Evolutionary conservation across 2,329 filamentous ascomycete species (phyloP).

Genomic region (Penicillium griseofulvum): DNA sequence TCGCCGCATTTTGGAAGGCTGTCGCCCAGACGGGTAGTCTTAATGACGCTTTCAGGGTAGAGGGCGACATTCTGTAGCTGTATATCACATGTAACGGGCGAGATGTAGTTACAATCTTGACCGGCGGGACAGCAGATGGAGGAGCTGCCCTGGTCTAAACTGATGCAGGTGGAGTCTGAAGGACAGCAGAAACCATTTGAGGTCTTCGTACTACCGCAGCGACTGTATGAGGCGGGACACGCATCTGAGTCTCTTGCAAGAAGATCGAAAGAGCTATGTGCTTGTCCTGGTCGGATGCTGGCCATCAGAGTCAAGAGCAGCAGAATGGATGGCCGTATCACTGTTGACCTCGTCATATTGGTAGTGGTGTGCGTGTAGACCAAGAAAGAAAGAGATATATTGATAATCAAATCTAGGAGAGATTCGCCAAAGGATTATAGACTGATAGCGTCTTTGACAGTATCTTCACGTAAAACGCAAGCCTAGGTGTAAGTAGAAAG

Average conservation of each 20-base stretch:
- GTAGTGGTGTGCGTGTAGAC: not conserved
- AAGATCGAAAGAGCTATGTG: constrained; percentile 17
- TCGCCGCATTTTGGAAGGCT: constrained; percentile 43
- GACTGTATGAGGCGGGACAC: constrained; percentile 35
- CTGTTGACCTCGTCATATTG: constrained; percentile 18
- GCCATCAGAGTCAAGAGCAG: constrained; percentile 25
- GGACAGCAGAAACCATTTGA: constrained; percentile 47
- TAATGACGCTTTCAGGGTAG: constrained; percentile 38
- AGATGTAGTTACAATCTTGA: constrained; percentile 41
- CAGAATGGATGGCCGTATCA: constrained; percentile 15
- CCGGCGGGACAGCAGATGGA: constrained; percentile 49
- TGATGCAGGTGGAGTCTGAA: constrained; percentile 40
- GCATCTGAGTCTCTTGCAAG: constrained; percentile 24
- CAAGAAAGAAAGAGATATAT: not conserved
- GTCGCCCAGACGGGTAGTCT: constrained; percentile 43
- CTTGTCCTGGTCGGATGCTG: constrained; percentile 21
- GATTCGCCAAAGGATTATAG: not conserved
- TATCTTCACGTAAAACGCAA: constrained; percentile 3
- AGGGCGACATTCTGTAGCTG: constrained; percentile 41
- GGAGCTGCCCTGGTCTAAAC: constrained; percentile 42
- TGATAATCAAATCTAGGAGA: not conserved
- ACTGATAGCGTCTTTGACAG: not conserved
- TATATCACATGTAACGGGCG: constrained; percentile 45
- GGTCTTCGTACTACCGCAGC: constrained; percentile 38
- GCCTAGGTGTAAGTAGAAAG: not conserved